Conservation (phyloP, 2,329 filamentous ascomycete genomes). For the Diplodia intermedia region DNA sequence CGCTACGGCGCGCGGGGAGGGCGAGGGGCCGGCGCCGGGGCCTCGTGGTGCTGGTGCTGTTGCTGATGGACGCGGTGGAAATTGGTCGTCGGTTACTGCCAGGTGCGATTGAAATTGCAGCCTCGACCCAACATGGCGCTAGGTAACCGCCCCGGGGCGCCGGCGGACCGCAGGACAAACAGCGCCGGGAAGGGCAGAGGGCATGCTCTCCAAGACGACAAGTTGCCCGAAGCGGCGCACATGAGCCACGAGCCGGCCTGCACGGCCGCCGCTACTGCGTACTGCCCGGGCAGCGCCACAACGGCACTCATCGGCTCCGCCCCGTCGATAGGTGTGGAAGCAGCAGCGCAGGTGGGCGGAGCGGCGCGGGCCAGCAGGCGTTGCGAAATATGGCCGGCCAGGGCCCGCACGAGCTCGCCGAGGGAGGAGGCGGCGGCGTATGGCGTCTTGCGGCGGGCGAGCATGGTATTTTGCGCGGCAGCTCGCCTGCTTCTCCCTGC, state of each 20-base stretch:
- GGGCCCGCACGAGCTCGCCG: not conserved
- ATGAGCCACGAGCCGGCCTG: conserved; percentile 12
- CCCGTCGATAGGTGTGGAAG: not conserved
- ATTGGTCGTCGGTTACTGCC: not conserved
- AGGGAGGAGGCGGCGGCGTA: no score
- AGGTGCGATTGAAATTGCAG: conserved; percentile 14
- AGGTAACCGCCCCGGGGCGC: not conserved
- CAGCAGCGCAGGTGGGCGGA: not conserved
- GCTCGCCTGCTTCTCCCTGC: not conserved
- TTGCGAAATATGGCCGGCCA: conserved; percentile 20
- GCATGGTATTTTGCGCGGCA: not conserved
- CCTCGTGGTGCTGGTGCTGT: conserved; percentile 9
- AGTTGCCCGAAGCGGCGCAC: conserved; percentile 16
- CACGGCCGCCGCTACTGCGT: not conserved
- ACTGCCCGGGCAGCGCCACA: conserved; percentile 3
- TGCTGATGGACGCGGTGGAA: conserved; percentile 26
- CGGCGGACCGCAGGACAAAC: not conserved
- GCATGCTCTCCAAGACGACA: not conserved
- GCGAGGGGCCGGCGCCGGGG: not conserved
- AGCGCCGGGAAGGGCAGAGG: not conserved
- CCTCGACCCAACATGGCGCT: not conserved
- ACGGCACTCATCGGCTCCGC: conserved; percentile 14
- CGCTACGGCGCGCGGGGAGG: conserved; percentile 12
- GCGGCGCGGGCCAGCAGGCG: conserved; percentile 1
- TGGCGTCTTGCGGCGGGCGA: not conserved